phyloP scores from a whole-genome alignment of 345 rosid genomes.

The Clausena lansium region DNA sequence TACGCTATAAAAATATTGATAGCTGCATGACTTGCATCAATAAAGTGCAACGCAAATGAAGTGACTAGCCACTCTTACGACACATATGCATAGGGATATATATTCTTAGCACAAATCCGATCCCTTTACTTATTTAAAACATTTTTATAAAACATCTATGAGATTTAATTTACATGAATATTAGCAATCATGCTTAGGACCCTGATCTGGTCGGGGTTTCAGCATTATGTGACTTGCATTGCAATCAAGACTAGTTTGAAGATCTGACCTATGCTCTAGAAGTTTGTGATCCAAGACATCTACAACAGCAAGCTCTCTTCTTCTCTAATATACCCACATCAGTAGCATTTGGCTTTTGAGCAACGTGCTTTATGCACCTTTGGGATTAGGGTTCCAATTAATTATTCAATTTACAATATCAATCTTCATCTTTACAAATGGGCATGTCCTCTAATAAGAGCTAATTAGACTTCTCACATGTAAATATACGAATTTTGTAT shows the following conservation, averaged over 20 bases:
- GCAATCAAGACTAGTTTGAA: background rate
- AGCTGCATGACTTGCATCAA: too few species aligned
- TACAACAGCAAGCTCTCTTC: too few species aligned
- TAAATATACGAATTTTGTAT: too few species aligned
- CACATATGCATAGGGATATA: too few species aligned
- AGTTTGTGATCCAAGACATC: background rate
- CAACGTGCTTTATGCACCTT: background rate
- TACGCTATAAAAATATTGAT: too few species aligned
- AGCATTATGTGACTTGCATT: background rate
- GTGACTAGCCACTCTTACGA: too few species aligned
- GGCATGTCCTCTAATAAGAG: too few species aligned
- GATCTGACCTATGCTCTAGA: background rate
- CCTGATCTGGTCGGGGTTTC: slow-evolving; percentile 1
- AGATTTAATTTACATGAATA: background rate
- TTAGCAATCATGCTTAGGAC: background rate
- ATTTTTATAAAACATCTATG: background rate
- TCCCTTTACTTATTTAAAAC: background rate
- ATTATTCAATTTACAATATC: background rate
- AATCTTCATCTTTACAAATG: too few species aligned
- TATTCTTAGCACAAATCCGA: background rate
- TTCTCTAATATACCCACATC: background rate
- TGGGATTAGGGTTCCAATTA: background rate
- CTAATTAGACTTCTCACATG: too few species aligned
- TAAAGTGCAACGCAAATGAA: too few species aligned
- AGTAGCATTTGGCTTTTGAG: background rate